Percentiles rank a stretch among this genome's conserved stretches.
Evolutionary conservation across 2,329 filamentous ascomycete genomes (phyloP).

Genomic region (Colletotrichum nymphaeae): DNA sequence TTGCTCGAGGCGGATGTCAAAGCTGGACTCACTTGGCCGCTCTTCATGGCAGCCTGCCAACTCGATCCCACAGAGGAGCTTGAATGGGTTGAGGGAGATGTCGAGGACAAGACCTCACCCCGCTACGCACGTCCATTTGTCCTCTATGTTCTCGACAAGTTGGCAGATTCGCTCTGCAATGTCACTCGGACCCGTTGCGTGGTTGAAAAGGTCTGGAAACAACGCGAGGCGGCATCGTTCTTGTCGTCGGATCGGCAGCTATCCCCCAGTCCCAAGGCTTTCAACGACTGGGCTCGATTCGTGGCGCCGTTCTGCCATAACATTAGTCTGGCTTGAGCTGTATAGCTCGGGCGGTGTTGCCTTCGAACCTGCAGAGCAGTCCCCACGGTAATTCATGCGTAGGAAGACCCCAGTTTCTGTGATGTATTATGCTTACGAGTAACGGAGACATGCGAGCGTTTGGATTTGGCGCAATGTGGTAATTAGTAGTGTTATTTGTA

Average conservation of each 20-base stretch:
- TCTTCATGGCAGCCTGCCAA: slow-evolving; percentile 56
- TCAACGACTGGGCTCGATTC: slow-evolving; percentile 55
- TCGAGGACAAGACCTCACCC: slow-evolving; percentile 23
- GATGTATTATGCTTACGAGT: not conserved
- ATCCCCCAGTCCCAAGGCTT: slow-evolving; percentile 35
- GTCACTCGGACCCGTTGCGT: slow-evolving; percentile 53
- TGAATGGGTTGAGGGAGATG: slow-evolving; percentile 39
- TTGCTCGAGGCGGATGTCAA: slow-evolving; percentile 45
- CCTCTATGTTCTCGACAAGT: slow-evolving; percentile 48
- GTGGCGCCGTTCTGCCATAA: slow-evolving; percentile 53
- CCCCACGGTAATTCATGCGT: not conserved
- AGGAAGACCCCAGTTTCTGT: not conserved
- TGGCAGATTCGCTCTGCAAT: slow-evolving; percentile 53
- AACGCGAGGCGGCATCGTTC: slow-evolving; percentile 43
- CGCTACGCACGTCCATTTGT: slow-evolving; percentile 50
- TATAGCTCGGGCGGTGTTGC: not conserved
- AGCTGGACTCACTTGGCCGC: slow-evolving; percentile 52
- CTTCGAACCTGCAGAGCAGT: not conserved
- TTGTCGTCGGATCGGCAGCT: slow-evolving; percentile 14
- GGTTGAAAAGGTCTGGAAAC: slow-evolving; percentile 57
- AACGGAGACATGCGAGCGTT: not conserved
- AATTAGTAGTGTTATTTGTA: not conserved
- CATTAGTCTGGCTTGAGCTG: slow-evolving; percentile 51
- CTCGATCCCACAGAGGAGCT: slow-evolving; percentile 50
- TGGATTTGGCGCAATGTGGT: not conserved